A percentile compares a stretch with the other conserved stretches of the same genome.
These are phyloP conservation scores for Baorangia bicolor DNA, from an alignment of 768 basidiomycete species.

Conservation along the genomic window DNA sequence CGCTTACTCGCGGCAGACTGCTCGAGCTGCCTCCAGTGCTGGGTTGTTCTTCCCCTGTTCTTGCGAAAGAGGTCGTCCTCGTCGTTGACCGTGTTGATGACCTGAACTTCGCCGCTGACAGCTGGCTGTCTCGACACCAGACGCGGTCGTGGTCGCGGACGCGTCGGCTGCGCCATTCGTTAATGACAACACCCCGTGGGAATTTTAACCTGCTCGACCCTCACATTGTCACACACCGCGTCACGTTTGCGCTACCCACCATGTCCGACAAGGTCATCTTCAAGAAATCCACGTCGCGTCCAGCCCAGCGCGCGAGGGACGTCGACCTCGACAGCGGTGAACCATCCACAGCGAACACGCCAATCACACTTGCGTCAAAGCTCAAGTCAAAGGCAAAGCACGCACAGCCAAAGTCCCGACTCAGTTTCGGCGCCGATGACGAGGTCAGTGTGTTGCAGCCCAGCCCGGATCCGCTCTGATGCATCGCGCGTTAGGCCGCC, in stretches of 20 bases:
- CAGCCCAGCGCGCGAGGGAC: conserved; percentile 41
- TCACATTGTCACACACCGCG: conserved; percentile 16
- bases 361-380: conserved; percentile 60
- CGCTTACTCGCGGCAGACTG: conserved; percentile 54
- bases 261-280: conserved; percentile 37
- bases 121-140: conserved; percentile 32
- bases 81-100: conserved; percentile 37
- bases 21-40: conserved; percentile 61
- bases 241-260: conserved; percentile 26
- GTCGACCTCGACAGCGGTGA: conserved; percentile 28
- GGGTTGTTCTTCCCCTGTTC: conserved; percentile 55
- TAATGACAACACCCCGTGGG: conserved; percentile 27
- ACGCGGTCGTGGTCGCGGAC: conserved; percentile 54
- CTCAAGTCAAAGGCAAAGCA: conserved; percentile 72
- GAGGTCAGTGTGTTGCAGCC: conserved; percentile 48
- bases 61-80: conserved; percentile 71
- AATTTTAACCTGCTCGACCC: conserved; percentile 6
- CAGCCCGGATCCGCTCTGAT: conserved; percentile 12
- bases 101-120: conserved; percentile 1
- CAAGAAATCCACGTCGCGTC: conserved; percentile 43
- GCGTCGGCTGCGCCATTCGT: conserved; percentile 30
- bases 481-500: conserved; percentile 45
- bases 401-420: conserved; percentile 58
- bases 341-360: conserved; percentile 37
- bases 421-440: conserved; percentile 75